A percentile compares a stretch with the other conserved stretches of the same genome.
Evolutionary conservation across 225 moss, liverwort and hornwort genomes (phyloP).

Genomic region (Sphagnum tenellum): DNA sequence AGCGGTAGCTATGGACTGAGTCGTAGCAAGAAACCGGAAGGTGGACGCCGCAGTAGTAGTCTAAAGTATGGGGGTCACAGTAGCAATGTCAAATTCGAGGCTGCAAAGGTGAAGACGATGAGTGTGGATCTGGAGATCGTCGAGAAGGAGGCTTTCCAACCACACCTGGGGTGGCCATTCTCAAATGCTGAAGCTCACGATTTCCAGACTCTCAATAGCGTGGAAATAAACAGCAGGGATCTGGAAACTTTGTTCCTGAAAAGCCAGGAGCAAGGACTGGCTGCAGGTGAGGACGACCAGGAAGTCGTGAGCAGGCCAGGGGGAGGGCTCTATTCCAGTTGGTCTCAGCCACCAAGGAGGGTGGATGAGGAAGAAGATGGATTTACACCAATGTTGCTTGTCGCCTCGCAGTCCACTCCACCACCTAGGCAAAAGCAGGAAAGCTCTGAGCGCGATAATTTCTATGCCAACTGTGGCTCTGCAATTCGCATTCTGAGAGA

Average conservation of each 20-base stretch:
- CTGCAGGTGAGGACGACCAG: neutral
- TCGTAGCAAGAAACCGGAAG: neutral
- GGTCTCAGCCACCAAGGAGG: neutral
- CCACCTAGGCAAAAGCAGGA: conserved; percentile 50
- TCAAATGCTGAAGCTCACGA: conserved; percentile 3
- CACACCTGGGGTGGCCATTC: conserved; percentile 7
- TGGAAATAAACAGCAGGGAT: too few relatives aligned
- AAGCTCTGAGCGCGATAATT: conserved; percentile 39
- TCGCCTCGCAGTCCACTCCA: conserved; percentile 12
- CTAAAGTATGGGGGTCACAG: too few relatives aligned
- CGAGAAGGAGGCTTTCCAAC: conserved; percentile 2
- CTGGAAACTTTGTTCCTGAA: neutral
- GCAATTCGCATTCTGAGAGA: conserved; percentile 87
- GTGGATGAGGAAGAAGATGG: neutral
- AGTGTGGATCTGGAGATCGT: neutral
- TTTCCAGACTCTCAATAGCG: neutral
- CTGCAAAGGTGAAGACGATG: neutral
- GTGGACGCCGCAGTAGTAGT: neutral
- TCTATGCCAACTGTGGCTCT: conserved; percentile 75
- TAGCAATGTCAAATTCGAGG: neutral
- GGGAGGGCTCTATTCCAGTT: conserved; percentile 1
- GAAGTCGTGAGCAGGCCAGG: conserved; percentile 1
- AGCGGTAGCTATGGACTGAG: conserved; percentile 2
- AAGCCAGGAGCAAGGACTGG: neutral
- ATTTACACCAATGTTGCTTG: conserved; percentile 1